Base-by-base conservation (phyloP, 768 basidiomycete genomes). In the Kwoniella bestiolae region DNA sequence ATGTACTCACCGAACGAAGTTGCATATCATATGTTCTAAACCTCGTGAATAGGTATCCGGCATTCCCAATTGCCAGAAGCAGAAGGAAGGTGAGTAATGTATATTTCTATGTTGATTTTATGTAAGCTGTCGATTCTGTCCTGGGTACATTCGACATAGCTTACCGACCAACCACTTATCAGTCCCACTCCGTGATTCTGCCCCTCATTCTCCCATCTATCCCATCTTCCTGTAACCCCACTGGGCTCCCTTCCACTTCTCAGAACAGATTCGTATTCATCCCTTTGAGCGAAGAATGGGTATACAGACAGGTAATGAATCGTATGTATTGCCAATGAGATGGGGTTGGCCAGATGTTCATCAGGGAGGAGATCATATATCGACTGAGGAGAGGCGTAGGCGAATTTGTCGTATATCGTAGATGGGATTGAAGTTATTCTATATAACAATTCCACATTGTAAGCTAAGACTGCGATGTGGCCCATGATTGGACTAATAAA, bases 1-100 rank as follows among this genome's bases (percentile, higher is more conserved):
- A n/a, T n/a, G n/a, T n/a, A n/a, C 74, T 57, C 50, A 77, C 79
- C 26, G 70, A 66, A 8, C 79, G 70, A 26, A 76, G 65, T 46
- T 75, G 76, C 72, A 80, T 73, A 57, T 80, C 79, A 56, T 80
- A 80, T 8, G 69, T 76, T 52, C 78, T 72, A 55, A 75, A 76
- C 11, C 73, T 60, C 2, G 75, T 76, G 71, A 80, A 79, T 11
- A 80, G 71, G 63, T 78, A 78, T 45, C 69, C 62, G 2, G 79
- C 72, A 52, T 80, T 80, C 9, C 72, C 72, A 5, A 65, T 29
- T 0, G 76, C 63, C 23, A 80, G 26, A 1, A 56, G 57, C 1
- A 73, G 32, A 14, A 80, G 53, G 2, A 79, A 34, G 21, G 74
- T 8, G 21, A 66, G 66, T 21, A 65, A 47, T 21, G 70, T 32